phyloP scores from a whole-genome alignment of 169 alveolate genomes.

The Eimeria praecox region DNA sequence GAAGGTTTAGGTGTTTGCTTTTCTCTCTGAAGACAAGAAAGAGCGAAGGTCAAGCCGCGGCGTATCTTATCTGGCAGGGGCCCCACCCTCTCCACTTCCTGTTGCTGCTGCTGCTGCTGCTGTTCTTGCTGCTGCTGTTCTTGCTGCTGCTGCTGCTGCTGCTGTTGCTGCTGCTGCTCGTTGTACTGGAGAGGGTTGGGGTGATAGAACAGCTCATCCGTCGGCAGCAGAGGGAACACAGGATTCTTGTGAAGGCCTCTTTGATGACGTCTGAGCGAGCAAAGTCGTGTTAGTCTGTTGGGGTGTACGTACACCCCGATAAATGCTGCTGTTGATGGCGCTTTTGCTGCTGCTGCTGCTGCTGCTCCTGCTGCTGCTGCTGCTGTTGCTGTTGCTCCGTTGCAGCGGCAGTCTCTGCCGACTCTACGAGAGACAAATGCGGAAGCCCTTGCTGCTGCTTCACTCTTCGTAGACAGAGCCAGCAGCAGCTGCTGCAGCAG shows the following conservation, averaged over 20 bases:
- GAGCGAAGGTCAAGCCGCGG: not conserved
- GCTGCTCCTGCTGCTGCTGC: slow-evolving; percentile 25
- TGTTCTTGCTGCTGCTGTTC: slow-evolving; percentile 14
- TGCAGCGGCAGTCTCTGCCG: not conserved
- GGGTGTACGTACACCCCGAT: slow-evolving; percentile 1
- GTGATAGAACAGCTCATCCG: not conserved
- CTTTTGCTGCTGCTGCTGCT: slow-evolving; percentile 23
- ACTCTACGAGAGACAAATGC: not conserved
- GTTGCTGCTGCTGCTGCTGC: slow-evolving; percentile 4
- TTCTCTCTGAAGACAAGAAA: not conserved
- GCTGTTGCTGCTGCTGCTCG: slow-evolving; percentile 14
- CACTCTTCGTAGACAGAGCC: not conserved
- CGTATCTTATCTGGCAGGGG: slow-evolving; percentile 14
- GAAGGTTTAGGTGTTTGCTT: not conserved
- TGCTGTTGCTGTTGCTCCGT: not conserved
- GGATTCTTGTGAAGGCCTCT: not conserved
- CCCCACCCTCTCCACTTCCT: slow-evolving; percentile 9
- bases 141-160: slow-evolving; percentile 4
- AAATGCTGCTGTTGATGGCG: slow-evolving; percentile 11
- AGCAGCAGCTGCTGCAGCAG: slow-evolving; percentile 35
- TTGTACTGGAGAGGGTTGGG: not conserved
- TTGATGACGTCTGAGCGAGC: not conserved
- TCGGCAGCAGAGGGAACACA: not conserved
- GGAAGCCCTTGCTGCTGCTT: not conserved
- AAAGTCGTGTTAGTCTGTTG: not conserved